Base-by-base conservation (phyloP, 2,329 filamentous ascomycete species). In the Elsinoe necatrix region DNA sequence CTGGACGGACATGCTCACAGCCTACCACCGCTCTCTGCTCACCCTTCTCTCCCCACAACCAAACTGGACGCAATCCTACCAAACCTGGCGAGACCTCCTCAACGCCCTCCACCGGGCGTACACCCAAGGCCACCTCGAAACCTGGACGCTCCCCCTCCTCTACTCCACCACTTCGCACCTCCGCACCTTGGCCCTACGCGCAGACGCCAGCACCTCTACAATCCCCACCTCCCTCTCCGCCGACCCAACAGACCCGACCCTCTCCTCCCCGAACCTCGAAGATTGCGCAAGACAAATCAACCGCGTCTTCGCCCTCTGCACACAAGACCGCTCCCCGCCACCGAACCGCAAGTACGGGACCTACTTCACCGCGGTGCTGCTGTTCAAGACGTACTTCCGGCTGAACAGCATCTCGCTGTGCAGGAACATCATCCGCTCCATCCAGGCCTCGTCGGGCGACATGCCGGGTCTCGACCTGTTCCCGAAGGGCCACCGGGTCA, bases 341-440 rank as follows among this genome's bases (percentile, higher is more conserved):
- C 54, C 54, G 3, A 56, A 56, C 7, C 84, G 93, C 56, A 98
- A 97, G 80, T 98, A 93, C 93, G 95, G 89, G 5, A 87, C 95
- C 48, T 98, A 98, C 75, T 91, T 90, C 70, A 85, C 92, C 62
- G 89, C 91, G 66, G 97, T 95, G 68, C 80, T 98, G 6, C 78
- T 96, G 12, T 98, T 98, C 81, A 97, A 97, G 73, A 97, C 91
- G 1, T 96, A 97, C 71, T 98, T 98, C 77, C 65, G 80, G 75
- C 77, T 97, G 61, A 95, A 95, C 72, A 88, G 87, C 31, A 86
- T 95, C 57, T 84, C 83, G n/a, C 77, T 97, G 18, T 95, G 86
- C 16, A 90, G 93, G 68, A 96, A 93, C 62, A 85, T 97, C 51
- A 77, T 98, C 47, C 88, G 86, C 63, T 90, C 89, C 0, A 78